A percentile compares a stretch with the other conserved stretches of the same genome.
phyloP scores from a whole-genome alignment of 2,329 filamentous ascomycete genomes.

The Diplocarpon mali region DNA sequence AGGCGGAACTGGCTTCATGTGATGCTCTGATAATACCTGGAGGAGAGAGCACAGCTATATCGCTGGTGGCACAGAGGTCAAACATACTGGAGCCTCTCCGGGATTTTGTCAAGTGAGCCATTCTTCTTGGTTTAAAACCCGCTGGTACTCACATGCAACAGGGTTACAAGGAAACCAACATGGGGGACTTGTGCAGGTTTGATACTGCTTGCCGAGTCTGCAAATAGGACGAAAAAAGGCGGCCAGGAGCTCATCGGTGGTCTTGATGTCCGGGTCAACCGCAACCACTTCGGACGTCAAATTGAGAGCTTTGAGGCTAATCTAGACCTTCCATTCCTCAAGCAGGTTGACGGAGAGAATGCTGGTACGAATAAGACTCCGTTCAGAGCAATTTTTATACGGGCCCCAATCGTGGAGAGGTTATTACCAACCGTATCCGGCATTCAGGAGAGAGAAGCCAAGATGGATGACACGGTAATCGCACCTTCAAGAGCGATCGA shows the following conservation, averaged over 20 bases:
- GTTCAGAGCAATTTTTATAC: conserved; percentile 84
- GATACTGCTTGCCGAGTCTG: conserved; percentile 79
- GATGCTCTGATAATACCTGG: conserved; percentile 84
- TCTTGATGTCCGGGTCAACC: conserved; percentile 77
- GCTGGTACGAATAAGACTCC: conserved; percentile 28
- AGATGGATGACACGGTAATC: conserved; percentile 30
- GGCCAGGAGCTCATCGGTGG: conserved; percentile 92
- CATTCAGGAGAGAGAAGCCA: conserved; percentile 29
- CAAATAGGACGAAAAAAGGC: conserved; percentile 78
- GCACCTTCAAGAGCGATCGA: conserved; percentile 19
- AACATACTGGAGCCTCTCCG: conserved; percentile 73
- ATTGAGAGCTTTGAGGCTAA: conserved; percentile 79
- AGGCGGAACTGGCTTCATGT: conserved; percentile 58
- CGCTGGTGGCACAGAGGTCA: conserved; percentile 72
- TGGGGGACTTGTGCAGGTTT: conserved; percentile 97
- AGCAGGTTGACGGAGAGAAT: conserved; percentile 21
- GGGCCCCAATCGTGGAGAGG: conserved; percentile 85
- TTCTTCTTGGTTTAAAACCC: conserved; percentile 1
- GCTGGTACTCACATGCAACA: conserved; percentile 28
- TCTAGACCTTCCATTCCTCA: conserved; percentile 61
- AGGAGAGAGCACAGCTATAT: conserved; percentile 90
- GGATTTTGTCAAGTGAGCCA: conserved; percentile 76
- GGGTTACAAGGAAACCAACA: conserved; percentile 64
- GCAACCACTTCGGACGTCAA: conserved; percentile 93
- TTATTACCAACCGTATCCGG: conserved; percentile 41